phyloP scores from a whole-genome alignment of 768 basidiomycete species.

The Tylopilus vinaceipallidus region DNA sequence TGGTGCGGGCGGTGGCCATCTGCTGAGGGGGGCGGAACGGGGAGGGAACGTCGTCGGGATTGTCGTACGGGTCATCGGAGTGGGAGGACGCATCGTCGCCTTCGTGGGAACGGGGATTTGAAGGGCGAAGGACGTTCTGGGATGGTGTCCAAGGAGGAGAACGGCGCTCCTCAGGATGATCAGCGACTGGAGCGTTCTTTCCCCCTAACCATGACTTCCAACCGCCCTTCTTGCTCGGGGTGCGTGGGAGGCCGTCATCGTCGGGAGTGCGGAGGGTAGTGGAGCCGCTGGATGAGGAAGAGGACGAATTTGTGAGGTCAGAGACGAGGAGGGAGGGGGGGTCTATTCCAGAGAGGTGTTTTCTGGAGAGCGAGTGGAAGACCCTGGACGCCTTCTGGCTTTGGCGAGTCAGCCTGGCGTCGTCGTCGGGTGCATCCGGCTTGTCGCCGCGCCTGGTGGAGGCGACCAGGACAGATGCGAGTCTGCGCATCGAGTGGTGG shows the following conservation, averaged over 20 bases:
- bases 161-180: constrained; percentile 27
- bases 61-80: constrained; percentile 36
- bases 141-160: constrained; percentile 34
- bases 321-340: constrained; percentile 22
- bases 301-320: constrained; percentile 49
- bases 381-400: constrained; percentile 23
- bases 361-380: constrained; percentile 31
- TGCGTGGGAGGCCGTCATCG: constrained; percentile 44
- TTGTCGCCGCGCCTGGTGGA: constrained; percentile 36
- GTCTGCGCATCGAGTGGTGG: constrained; percentile 55
- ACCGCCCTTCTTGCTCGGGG: constrained; percentile 41
- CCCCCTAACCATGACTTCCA: constrained; percentile 59
- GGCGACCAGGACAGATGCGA: constrained; percentile 58
- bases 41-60: constrained; percentile 15
- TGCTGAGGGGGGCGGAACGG: constrained; percentile 24
- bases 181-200: constrained; percentile 30
- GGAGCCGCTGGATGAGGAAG: constrained; percentile 60
- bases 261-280: constrained; percentile 56
- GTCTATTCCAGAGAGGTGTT: constrained; percentile 16
- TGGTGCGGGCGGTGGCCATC: constrained; percentile 34
- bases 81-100: constrained; percentile 37
- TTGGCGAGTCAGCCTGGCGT: constrained; percentile 14
- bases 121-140: constrained; percentile 19
- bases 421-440: constrained; percentile 19
- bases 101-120: constrained; percentile 23